Conservation (phyloP, 73 alveolate species). For the Paramecium primaurelia region DNA sequence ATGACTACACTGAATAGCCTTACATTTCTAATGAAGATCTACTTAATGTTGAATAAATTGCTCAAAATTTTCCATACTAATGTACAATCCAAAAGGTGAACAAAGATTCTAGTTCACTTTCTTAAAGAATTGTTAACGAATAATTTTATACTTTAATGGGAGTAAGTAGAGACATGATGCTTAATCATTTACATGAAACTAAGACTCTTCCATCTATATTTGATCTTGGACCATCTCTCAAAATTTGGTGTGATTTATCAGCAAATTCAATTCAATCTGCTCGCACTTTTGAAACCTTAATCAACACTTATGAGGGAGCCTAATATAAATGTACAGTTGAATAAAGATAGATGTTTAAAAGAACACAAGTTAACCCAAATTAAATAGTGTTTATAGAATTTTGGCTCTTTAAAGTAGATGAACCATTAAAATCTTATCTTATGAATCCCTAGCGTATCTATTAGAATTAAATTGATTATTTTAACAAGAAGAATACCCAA, state of each 20-base stretch:
- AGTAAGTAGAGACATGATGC: slow-evolving; percentile 34
- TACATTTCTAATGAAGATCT: slow-evolving; percentile 17
- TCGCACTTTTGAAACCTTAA: not conserved
- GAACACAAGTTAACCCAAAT: slow-evolving; percentile 11
- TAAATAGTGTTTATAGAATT: slow-evolving; percentile 4
- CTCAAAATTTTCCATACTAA: not conserved
- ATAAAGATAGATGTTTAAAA: slow-evolving; percentile 19
- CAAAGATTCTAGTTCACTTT: not conserved
- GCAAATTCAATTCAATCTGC: not conserved
- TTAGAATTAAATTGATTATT: slow-evolving; percentile 18
- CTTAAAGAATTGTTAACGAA: slow-evolving; percentile 17
- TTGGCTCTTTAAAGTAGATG: slow-evolving; percentile 27
- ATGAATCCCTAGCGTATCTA: slow-evolving; percentile 8
- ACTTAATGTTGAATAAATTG: not conserved
- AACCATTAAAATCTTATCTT: not conserved
- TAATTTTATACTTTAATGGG: slow-evolving; percentile 23
- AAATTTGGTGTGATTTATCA: slow-evolving; percentile 40
- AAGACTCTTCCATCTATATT: not conserved
- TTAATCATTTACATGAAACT: slow-evolving; percentile 15
- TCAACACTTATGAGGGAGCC: slow-evolving; percentile 27
- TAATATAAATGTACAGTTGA: not conserved
- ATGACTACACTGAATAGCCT: not conserved
- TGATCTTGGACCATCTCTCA: slow-evolving; percentile 8
- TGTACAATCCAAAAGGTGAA: slow-evolving; percentile 32
- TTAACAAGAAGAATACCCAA: slow-evolving; percentile 11